Conservation (phyloP, 192 early-diverging fungal genomes). For the Tieghemiomyces parasiticus region DNA sequence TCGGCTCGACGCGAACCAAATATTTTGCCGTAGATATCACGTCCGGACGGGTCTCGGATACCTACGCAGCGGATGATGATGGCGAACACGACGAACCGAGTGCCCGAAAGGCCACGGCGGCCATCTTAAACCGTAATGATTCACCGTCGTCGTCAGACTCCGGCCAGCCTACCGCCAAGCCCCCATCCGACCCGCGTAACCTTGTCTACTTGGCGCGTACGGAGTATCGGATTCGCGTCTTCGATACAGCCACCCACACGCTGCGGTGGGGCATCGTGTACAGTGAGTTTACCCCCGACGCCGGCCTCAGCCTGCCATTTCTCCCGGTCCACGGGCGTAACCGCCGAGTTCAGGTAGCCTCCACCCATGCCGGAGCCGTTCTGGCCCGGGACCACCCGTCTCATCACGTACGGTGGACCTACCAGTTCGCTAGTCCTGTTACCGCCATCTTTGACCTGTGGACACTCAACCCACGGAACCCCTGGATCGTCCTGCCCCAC, state of each 20-base stretch:
- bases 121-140: constrained; percentile 25
- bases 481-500: constrained; percentile 3
- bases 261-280: constrained; percentile 9
- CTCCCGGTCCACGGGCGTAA: neutral
- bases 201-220: constrained; percentile 5
- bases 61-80: constrained; percentile 33
- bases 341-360: neutral
- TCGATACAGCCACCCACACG: constrained; percentile 11
- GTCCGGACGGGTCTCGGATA: constrained; percentile 40
- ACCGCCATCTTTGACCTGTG: constrained; percentile 2
- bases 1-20: constrained; percentile 45
- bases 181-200: neutral
- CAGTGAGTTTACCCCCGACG: constrained; percentile 5
- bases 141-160: neutral
- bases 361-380: neutral
- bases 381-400: neutral
- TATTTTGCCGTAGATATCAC: constrained; percentile 54
- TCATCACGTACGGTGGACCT: neutral
- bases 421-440: neutral
- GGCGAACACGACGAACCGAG: constrained; percentile 9
- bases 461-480: neutral
- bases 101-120: constrained; percentile 21
- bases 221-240: constrained; percentile 1
- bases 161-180: neutral
- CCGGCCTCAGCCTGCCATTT: neutral